A percentile compares a stretch with the other conserved stretches of the same genome.
These are phyloP conservation scores for Talaromyces liani DNA, from an alignment of 495 filamentous ascomycete genomes.

Conservation along the genomic window DNA sequence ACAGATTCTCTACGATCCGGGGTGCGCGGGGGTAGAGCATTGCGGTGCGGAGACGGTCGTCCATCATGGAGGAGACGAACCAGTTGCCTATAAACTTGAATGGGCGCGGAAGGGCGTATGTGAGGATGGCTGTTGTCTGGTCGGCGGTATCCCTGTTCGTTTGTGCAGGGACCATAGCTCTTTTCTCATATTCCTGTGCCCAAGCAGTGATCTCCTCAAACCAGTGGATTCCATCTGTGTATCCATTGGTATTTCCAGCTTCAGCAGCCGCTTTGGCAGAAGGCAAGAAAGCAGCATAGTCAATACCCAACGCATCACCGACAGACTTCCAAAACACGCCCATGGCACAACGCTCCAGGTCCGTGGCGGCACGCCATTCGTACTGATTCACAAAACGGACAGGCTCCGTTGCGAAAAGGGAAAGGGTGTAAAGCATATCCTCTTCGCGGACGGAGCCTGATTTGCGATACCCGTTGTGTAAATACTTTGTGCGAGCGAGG, in stretches of 20 bases:
- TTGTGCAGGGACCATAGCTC: slow-evolving; percentile 48
- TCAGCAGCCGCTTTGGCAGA: slow-evolving; percentile 12
- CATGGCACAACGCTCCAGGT: slow-evolving; percentile 58
- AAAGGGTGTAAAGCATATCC: slow-evolving; percentile 63
- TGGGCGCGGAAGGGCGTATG: slow-evolving; percentile 47
- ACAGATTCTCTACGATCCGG: slow-evolving; percentile 15
- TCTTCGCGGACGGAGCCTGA: slow-evolving; percentile 53
- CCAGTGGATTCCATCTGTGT: slow-evolving; percentile 57
- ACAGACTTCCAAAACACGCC: slow-evolving; percentile 59
- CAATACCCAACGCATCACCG: slow-evolving; percentile 55
- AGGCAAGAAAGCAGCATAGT: slow-evolving; percentile 37
- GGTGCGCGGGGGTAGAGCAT: slow-evolving; percentile 52
- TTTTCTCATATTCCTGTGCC: slow-evolving; percentile 50
- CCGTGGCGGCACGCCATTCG: slow-evolving; percentile 57
- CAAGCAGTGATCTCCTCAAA: slow-evolving; percentile 54
- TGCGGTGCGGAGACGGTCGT: slow-evolving; percentile 52
- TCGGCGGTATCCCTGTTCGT: slow-evolving; percentile 48
- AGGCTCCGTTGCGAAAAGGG: slow-evolving; percentile 54
- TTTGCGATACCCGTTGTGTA: slow-evolving; percentile 53
- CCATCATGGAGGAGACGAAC: slow-evolving; percentile 53
- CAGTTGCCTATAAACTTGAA: slow-evolving; percentile 41
- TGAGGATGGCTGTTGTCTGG: slow-evolving; percentile 49
- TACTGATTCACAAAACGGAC: slow-evolving; percentile 47
- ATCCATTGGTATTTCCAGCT: slow-evolving; percentile 22
- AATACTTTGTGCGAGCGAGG: slow-evolving; percentile 58